Base-by-base conservation (phyloP, 352 stramenopile genomes). In the Elongisporangium anandrum region DNA sequence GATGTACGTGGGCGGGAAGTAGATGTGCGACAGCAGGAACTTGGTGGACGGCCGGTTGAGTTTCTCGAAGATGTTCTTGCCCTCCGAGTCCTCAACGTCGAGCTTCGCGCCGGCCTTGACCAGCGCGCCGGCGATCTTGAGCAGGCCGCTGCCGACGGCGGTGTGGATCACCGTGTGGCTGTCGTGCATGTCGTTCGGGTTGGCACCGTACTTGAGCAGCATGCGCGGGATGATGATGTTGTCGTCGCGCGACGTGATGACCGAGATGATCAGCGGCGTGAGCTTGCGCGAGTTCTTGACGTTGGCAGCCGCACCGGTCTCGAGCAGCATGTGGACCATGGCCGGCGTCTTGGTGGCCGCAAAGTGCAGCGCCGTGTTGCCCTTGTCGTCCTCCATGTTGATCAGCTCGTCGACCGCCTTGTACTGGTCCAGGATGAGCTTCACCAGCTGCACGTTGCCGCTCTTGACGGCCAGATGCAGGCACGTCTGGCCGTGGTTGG, bases 111-210 rank as follows among this genome's bases (percentile, higher is more conserved):
- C 85, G n/a, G 85, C 85, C 29, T 79, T 77, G 20, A 95, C 80
- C 3, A 95, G 68, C 19, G 85, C 85, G 16, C 83, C 85, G 39
- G 85, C 85, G 22, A 93, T 92, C n/a, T 95, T 56, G 49, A 94
- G 66, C 39, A 73, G 61, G 2, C 77, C 69, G 10, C 65, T 79
- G 50, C 70, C 77, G 53, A 95, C 85, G 16, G 85, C 85, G 9
- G 85, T 95, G 77, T 95, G 85, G 57, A 95, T 92, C 20, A 95
- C 83, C 5, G 85, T 95, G 51, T 92, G 82, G 52, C 78, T 87
- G 63, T 95, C 85, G 69, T 95, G 85, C 77, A 95, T 90, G 56
- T 95, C 85, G 64, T 95, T 95, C 57, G 85, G 85, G 70, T 95
- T 95, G 34, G 85, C 85, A 41, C 85, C 85, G 54, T 76, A 95